Evolutionary conservation across 2,329 filamentous ascomycete genomes (phyloP).

Genomic region (Lithohypha guttulata): DNA sequence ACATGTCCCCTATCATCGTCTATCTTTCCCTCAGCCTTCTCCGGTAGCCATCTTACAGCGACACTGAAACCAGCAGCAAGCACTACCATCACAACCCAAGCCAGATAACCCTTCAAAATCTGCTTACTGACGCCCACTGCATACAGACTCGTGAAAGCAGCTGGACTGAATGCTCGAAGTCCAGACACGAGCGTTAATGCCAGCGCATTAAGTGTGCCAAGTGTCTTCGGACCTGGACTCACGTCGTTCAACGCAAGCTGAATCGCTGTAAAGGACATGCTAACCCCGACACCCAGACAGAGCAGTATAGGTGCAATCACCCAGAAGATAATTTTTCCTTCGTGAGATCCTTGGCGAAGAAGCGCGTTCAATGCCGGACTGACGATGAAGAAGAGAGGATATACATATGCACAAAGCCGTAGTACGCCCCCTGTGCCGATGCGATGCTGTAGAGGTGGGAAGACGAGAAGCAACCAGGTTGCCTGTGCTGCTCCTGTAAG

Average conservation of each 20-base stretch:
- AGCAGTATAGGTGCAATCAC: conserved; percentile 35
- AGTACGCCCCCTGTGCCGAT: conserved; percentile 58
- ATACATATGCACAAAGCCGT: conserved; percentile 44
- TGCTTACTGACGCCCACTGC: conserved; percentile 54
- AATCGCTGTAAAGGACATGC: conserved; percentile 57
- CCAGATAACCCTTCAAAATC: conserved; percentile 53
- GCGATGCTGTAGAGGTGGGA: conserved; percentile 56
- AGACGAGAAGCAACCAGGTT: conserved; percentile 58
- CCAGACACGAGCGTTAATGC: conserved; percentile 52
- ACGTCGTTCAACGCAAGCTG: conserved; percentile 69
- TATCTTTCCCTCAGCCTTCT: conserved; percentile 17
- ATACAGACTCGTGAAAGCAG: conserved; percentile 55
- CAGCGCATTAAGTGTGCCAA: conserved; percentile 63
- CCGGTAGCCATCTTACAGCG: conserved; percentile 26
- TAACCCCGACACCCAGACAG: conserved; percentile 50
- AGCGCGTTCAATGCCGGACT: conserved; percentile 48
- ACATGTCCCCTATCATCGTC: too few species aligned
- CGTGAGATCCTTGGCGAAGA: conserved; percentile 30
- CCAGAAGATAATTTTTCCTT: conserved; percentile 45
- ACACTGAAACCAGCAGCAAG: conserved; percentile 29
- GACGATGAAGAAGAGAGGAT: conserved; percentile 53
- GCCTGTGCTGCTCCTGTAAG: conserved; percentile 56
- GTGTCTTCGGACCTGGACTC: conserved; percentile 50
- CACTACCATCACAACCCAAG: conserved; percentile 48
- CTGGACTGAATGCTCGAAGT: conserved; percentile 56